phyloP scores from a whole-genome alignment of 805 yeast genomes.

The Candida gorgasii region DNA sequence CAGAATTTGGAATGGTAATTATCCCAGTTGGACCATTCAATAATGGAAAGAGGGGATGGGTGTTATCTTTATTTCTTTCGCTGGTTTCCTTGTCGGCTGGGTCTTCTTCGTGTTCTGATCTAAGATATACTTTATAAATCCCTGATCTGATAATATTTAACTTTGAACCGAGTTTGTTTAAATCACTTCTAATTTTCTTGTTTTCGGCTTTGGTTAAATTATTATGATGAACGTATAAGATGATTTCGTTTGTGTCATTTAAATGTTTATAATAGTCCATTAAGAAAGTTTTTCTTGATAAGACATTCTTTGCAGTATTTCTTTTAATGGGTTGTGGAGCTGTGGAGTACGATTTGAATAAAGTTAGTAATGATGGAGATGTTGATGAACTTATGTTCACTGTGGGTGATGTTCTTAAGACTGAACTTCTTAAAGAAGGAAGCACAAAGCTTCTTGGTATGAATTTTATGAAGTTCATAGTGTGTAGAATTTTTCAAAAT shows the following conservation, averaged over 20 bases:
- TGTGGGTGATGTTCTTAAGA: not conserved
- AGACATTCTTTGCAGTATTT: slow-evolving; percentile 58
- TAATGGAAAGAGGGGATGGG: slow-evolving; percentile 70
- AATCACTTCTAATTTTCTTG: slow-evolving; percentile 58
- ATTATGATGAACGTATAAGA: slow-evolving; percentile 83
- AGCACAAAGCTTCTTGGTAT: slow-evolving; percentile 1
- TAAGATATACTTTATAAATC: slow-evolving; percentile 72
- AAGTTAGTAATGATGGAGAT: too few relatives aligned
- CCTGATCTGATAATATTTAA: slow-evolving; percentile 68
- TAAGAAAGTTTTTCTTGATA: slow-evolving; percentile 82
- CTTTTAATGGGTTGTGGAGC: slow-evolving; percentile 2
- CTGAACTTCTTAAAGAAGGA: not conserved
- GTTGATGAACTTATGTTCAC: too few relatives aligned
- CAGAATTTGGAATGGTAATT: slow-evolving; percentile 63
- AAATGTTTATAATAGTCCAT: slow-evolving; percentile 77
- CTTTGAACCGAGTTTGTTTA: slow-evolving; percentile 66
- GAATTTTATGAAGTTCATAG: slow-evolving; percentile 1
- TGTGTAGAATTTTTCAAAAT: slow-evolving; percentile 3
- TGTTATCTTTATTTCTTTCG: slow-evolving; percentile 39
- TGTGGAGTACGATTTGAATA: not conserved
- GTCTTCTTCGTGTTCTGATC: slow-evolving; percentile 66
- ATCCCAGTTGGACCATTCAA: slow-evolving; percentile 87
- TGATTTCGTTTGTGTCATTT: slow-evolving; percentile 65
- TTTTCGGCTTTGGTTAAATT: slow-evolving; percentile 73
- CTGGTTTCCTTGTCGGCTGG: slow-evolving; percentile 67